A percentile compares a stretch with the other conserved stretches of the same genome.
Evolutionary conservation across 192 early-diverging fungal genomes (phyloP).

Genomic region (Gamsiella multidivaricata): DNA sequence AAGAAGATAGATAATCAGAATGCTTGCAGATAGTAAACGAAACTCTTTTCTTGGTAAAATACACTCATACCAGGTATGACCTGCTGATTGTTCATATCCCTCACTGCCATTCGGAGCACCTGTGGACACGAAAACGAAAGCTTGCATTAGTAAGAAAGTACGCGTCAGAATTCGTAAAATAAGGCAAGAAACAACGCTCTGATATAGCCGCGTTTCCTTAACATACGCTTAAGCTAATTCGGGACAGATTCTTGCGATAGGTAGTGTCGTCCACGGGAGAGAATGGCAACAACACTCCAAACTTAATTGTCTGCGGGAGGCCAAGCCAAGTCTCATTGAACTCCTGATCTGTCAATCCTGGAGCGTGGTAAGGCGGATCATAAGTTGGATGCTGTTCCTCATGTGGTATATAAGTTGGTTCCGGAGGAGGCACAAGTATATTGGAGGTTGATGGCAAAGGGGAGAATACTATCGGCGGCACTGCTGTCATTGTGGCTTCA

Average conservation of each 20-base stretch:
- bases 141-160: neutral
- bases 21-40: too few species aligned
- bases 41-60: neutral
- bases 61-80: slow-evolving; percentile 29
- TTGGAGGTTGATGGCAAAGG: too few species aligned
- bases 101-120: slow-evolving; percentile 41
- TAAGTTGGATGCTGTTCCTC: too few species aligned
- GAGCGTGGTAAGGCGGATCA: slow-evolving; percentile 22
- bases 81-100: slow-evolving; percentile 35
- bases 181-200: neutral
- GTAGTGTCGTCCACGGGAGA: neutral
- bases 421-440: too few species aligned
- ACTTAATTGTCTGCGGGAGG: slow-evolving; percentile 21
- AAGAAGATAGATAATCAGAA: neutral
- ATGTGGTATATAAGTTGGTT: too few species aligned
- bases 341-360: slow-evolving; percentile 34
- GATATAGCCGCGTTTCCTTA: too few species aligned
- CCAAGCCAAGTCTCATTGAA: slow-evolving; percentile 29
- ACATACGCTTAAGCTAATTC: slow-evolving; percentile 36
- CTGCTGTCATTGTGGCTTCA: too few species aligned
- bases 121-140: neutral
- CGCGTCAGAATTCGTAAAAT: neutral
- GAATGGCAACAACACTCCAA: slow-evolving; percentile 38
- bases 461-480: too few species aligned
- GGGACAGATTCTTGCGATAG: slow-evolving; percentile 2